These are phyloP conservation scores for Candida boidinii DNA, from an alignment of 805 yeast genomes.

Conservation along the genomic window DNA sequence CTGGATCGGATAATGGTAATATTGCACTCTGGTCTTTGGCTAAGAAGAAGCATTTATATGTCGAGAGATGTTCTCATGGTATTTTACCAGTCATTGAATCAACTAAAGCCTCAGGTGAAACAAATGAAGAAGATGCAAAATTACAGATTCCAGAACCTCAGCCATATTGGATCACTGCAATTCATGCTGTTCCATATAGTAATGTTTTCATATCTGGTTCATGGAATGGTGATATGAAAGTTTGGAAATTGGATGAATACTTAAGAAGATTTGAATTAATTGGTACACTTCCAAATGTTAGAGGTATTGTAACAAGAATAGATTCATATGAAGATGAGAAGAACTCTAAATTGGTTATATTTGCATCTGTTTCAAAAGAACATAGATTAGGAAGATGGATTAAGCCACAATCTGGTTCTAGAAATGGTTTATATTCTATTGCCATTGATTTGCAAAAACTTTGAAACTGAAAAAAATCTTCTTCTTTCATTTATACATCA, in stretches of 20 bases:
- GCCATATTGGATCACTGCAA: conserved; percentile 81
- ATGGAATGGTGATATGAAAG: conserved; percentile 65
- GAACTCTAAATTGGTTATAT: conserved; percentile 42
- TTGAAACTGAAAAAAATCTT: too few relatives aligned
- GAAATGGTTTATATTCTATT: conserved; percentile 64
- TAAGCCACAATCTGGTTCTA: conserved; percentile 49
- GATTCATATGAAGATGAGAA: conserved; percentile 45
- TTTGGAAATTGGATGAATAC: conserved; percentile 70
- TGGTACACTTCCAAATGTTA: conserved; percentile 49
- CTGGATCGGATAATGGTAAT: conserved; percentile 94
- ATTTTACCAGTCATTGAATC: conserved; percentile 32
- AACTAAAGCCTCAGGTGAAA: conserved; percentile 48
- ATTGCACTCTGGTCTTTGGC: conserved; percentile 84
- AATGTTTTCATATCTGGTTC: conserved; percentile 86
- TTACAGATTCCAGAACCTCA: conserved; percentile 59
- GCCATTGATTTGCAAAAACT: conserved; percentile 26
- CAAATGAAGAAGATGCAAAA: conserved; percentile 24
- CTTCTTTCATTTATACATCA: not conserved
- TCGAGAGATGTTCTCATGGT: conserved; percentile 73
- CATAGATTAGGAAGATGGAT: conserved; percentile 88
- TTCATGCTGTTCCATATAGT: conserved; percentile 76
- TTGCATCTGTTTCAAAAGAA: conserved; percentile 73
- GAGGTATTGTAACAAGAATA: conserved; percentile 64
- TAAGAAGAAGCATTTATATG: conserved; percentile 79
- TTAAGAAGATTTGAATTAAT: conserved; percentile 51